Evolutionary conservation across 164 flowering plant genomes (phyloP), one percentile per base, ranked within the genome.

Genomic region (Akebia trifoliata): DNA sequence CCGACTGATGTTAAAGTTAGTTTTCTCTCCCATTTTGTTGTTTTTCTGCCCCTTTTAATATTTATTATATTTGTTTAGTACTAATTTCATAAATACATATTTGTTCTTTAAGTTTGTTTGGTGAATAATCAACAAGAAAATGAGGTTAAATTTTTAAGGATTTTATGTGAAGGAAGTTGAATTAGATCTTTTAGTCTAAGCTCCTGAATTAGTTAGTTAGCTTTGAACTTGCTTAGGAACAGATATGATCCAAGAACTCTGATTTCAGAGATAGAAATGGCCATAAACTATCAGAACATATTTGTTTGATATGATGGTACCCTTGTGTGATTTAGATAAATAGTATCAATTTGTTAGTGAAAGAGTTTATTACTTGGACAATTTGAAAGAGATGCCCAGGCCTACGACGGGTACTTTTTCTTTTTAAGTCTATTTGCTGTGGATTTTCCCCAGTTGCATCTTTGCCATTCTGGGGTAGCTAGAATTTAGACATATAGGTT

Each of bases 1-100:
- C 75, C 96, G 8, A 72, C 54, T 60, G 93, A 91, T 70, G 89
- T 91, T 38, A 68, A 91, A 95, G 95, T 82, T 39, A n/a, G 42
- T 43, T 30, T 57, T 44, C n/a, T 36, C 6, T 8, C 14, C 12
- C 25, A 2, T 12, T 14, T n/a, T 29, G 37, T 22, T 12, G 6
- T 12, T 21, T 56, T 39, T 46, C 22, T 24, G 8, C 8, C 49
- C 3, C 28, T 11, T 17, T 34, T 2, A 18, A 35, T 30, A 14
- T 32, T 50, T 20, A 22, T 12, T 7, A 18, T 50, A 1, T 32
- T 15, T 40, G 20, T 5, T 21, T 50, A 2, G 31, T 11, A 12
- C 40, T 15, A 24, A 21, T 34, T 43, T 35, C 17, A 7, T 18
- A 4, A 17, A 1, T 2, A 17, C 20, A n/a, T 38, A 38, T 4